Evolutionary conservation across 83 land plant species (phyloP), one percentile per base, ranked within the genome.

Genomic region (Isoetes engelmannii): DNA sequence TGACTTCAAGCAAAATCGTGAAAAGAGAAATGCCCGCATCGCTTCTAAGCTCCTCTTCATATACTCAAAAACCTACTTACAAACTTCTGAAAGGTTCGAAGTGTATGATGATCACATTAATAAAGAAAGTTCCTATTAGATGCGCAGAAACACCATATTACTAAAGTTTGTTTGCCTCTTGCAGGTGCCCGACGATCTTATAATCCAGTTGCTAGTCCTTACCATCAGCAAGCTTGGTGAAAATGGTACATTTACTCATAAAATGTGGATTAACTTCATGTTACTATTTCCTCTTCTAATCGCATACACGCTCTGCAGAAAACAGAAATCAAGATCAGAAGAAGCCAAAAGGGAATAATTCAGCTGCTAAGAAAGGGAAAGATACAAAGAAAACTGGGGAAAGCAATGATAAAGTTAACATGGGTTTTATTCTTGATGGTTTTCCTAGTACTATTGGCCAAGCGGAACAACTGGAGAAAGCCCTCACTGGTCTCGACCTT

Each of bases 121-220:
- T 28, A 2, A 28, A 28, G 37, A 28, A 28, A 28, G 37, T 28
- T 28, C 37, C 37, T 28, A 28, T 28, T 28, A 28, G 37, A 28
- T 0, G 37, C 37, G 0, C 37, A 28, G 37, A 28, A 28, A 28
- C 37, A 28, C 37, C 37, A 28, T 0, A 28, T 28, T 28, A 28
- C 37, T 28, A 28, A 28, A n/a, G 15, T 28, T 65, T 43, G 4
- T 41, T 4, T 65, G 0, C 46, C 19, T 47, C 5, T 4, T 70
- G 44, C 73, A 73, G 75, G 56, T 73, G 44, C 73, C 75, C 18
- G 59, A 67, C 48, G 75, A 73, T 8, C 59, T 73, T 19, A 58
- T 73, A 6, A 73, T 69, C 7, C 42, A 19, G 42, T 69, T 74
- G 48, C 59, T 74, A 62, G 45, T 68, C 10, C 5, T 74, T 45